Evolutionary conservation across 306 rosid genomes (phyloP).

Genomic region (Datisca glomerata): DNA sequence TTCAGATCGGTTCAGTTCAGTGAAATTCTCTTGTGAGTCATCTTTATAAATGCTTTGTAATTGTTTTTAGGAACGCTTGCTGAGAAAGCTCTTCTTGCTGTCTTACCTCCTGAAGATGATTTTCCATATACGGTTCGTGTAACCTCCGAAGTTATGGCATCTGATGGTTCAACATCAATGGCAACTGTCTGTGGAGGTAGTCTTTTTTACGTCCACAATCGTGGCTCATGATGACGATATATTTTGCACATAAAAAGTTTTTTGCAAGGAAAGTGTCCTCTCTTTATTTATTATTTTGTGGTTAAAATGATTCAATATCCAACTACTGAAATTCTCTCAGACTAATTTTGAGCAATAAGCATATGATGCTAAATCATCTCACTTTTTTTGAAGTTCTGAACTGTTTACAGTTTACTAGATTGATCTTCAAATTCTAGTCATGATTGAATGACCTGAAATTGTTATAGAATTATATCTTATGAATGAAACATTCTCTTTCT

Average conservation of each 20-base stretch:
- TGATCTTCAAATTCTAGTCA: too few species aligned
- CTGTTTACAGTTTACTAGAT: too few species aligned
- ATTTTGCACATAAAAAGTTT: too few species aligned
- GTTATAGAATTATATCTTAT: neutral
- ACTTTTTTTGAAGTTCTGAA: too few species aligned
- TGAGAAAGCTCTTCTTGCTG: slow-evolving; percentile 94
- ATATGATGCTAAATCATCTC: too few species aligned
- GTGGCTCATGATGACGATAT: neutral
- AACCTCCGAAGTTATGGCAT: slow-evolving; percentile 94
- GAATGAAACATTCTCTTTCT: slow-evolving; percentile 13
- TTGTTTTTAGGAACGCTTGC: slow-evolving; percentile 77
- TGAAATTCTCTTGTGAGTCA: neutral
- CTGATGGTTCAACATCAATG: slow-evolving; percentile 99
- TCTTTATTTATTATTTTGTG: too few species aligned
- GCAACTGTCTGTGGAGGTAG: slow-evolving; percentile 98
- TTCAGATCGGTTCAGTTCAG: too few species aligned
- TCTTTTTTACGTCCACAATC: neutral
- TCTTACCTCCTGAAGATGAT: slow-evolving; percentile 76
- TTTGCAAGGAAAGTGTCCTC: too few species aligned
- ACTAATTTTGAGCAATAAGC: too few species aligned
- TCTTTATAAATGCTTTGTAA: neutral
- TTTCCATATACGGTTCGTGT: slow-evolving; percentile 83
- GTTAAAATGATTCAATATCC: too few species aligned
- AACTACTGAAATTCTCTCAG: too few species aligned
- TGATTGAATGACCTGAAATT: too few species aligned